Percentiles rank a stretch among this genome's conserved stretches.
Evolutionary conservation across 805 yeast genomes (phyloP).

Genomic region (Clavispora santaluciae): DNA sequence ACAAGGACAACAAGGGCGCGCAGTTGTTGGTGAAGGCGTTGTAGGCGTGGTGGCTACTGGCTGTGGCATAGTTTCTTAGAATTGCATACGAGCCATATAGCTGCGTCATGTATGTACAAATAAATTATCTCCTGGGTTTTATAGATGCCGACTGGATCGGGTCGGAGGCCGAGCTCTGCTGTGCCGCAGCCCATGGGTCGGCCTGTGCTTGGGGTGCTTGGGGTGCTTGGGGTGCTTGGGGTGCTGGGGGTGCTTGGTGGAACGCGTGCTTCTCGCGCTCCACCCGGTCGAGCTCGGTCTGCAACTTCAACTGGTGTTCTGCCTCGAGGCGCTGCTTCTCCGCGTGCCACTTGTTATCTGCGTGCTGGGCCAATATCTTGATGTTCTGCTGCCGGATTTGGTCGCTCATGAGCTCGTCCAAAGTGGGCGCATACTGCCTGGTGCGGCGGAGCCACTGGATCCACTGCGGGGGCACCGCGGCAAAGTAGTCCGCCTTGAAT

Average conservation of each 20-base stretch:
- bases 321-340: slow-evolving; percentile 33
- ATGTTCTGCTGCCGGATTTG: slow-evolving; percentile 50
- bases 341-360: slow-evolving; percentile 36
- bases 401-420: slow-evolving; percentile 59
- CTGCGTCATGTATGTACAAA: not conserved
- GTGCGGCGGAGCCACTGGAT: slow-evolving; percentile 73
- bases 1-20: slow-evolving; percentile 61
- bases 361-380: slow-evolving; percentile 45
- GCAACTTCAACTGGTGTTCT: slow-evolving; percentile 27
- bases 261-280: slow-evolving; percentile 10
- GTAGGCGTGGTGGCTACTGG: slow-evolving; percentile 2
- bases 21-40: slow-evolving; percentile 27
- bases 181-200: slow-evolving; percentile 37
- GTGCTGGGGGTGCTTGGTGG: slow-evolving; percentile 2
- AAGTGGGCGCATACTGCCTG: slow-evolving; percentile 53
- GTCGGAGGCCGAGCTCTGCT: slow-evolving; percentile 17
- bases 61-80: not conserved
- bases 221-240: not conserved
- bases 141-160: slow-evolving; percentile 38
- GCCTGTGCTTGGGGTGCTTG: not conserved
- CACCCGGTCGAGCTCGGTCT: slow-evolving; percentile 25
- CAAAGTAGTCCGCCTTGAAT: slow-evolving; percentile 54
- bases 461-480: slow-evolving; percentile 68
- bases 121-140: slow-evolving; percentile 27
- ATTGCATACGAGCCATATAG: not conserved